Evolutionary conservation across 139 green algal species (phyloP).

Genomic region (Coccomyxa sp.): DNA sequence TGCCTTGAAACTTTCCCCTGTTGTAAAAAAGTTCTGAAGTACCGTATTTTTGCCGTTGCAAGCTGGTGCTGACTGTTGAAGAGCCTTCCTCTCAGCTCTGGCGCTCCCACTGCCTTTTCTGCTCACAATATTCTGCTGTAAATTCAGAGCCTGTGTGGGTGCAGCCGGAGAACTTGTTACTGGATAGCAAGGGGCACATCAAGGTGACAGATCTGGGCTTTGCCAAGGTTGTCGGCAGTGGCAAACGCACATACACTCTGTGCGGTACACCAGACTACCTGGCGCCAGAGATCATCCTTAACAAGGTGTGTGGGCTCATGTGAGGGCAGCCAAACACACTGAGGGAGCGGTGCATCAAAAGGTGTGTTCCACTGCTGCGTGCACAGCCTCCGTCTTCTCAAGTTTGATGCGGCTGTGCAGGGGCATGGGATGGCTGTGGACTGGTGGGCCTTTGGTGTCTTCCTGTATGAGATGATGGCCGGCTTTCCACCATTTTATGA

Average conservation of each 20-base stretch:
- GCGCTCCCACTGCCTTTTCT: too few species aligned
- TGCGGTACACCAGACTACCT: slow-evolving; percentile 78
- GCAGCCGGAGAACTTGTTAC: slow-evolving; percentile 77
- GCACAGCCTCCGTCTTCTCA: too few species aligned
- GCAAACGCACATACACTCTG: slow-evolving; percentile 42
- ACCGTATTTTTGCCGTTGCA: too few species aligned
- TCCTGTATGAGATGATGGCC: slow-evolving; percentile 80
- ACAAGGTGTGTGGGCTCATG: slow-evolving; percentile 35
- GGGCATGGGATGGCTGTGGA: slow-evolving; percentile 69
- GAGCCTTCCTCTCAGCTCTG: too few species aligned
- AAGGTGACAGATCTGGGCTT: slow-evolving; percentile 83
- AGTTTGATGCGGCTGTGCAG: slow-evolving; percentile 16
- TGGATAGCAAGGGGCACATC: slow-evolving; percentile 58
- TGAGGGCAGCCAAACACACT: not conserved
- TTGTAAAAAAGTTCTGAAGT: too few species aligned
- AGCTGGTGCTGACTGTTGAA: too few species aligned
- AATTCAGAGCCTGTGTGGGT: not conserved
- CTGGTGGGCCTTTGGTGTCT: slow-evolving; percentile 83
- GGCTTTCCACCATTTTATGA: slow-evolving; percentile 76
- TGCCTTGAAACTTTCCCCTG: too few species aligned
- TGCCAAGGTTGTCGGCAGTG: slow-evolving; percentile 48
- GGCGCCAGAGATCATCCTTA: slow-evolving; percentile 73
- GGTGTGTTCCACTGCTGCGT: too few species aligned
- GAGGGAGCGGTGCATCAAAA: not conserved
- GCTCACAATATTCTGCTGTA: too few species aligned